Conservation (phyloP, 768 basidiomycete species). For the Macrocybe gigantea region DNA sequence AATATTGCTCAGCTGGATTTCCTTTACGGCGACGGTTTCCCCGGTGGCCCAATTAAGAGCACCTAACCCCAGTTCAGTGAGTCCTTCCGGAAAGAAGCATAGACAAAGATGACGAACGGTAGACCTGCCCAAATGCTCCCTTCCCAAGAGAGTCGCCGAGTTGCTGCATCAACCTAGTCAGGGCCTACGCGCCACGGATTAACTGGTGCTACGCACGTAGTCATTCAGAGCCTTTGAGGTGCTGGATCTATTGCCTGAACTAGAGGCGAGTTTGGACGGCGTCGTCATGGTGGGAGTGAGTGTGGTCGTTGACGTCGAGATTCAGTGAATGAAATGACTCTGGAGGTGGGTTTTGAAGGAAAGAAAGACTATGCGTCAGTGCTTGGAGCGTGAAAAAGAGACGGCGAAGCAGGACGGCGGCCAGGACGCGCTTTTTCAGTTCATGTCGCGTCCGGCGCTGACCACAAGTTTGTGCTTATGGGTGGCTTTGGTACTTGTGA, state of each 20-base stretch:
- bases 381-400: conserved; percentile 15
- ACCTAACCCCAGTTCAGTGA: conserved; percentile 35
- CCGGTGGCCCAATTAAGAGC: conserved; percentile 94
- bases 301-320: conserved; percentile 1
- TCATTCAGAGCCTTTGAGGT: conserved; percentile 57
- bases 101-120: conserved; percentile 53
- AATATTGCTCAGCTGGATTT: conserved; percentile 91
- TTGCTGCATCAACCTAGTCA: conserved; percentile 54
- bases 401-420: conserved; percentile 6
- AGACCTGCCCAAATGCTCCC: conserved; percentile 96
- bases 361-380: not conserved
- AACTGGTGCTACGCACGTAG: conserved; percentile 38
- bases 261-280: conserved; percentile 31
- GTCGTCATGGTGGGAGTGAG: conserved; percentile 27
- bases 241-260: conserved; percentile 29
- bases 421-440: conserved; percentile 20
- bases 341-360: not conserved
- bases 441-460: conserved; percentile 43
- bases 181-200: not conserved
- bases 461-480: conserved; percentile 30
- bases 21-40: conserved; percentile 98
- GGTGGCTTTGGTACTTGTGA: conserved; percentile 14
- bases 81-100: conserved; percentile 2
- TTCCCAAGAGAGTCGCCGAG: conserved; percentile 94
- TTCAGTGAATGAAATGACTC: conserved; percentile 7